Conservation (phyloP, 2,329 filamentous ascomycete genomes). For the Trichoderma sp. region DNA sequence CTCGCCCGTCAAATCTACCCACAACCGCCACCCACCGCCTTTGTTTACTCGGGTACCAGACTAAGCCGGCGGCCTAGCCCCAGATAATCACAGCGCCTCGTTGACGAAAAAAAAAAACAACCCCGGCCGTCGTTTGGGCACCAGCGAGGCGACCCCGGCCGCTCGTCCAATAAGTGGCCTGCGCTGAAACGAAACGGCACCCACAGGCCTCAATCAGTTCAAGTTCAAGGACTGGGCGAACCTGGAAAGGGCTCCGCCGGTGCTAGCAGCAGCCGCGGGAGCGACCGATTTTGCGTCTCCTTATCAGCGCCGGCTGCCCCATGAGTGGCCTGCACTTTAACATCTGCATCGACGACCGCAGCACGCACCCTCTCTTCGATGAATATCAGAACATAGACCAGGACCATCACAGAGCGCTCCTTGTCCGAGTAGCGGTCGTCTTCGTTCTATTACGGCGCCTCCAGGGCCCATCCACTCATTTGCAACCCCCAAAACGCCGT, state of each 20-base stretch:
- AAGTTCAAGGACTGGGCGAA: constrained; percentile 21
- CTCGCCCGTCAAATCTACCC: background rate
- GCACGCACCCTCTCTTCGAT: constrained; percentile 51
- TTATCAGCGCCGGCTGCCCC: constrained; percentile 36
- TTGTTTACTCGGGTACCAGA: constrained; percentile 4
- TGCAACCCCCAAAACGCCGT: constrained; percentile 45
- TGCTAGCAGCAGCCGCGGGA: constrained; percentile 30
- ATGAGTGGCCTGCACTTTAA: constrained; percentile 55
- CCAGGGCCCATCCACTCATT: constrained; percentile 43
- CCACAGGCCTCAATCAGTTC: constrained; percentile 26
- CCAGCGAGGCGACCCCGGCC: constrained; percentile 27
- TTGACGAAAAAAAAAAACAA: constrained; percentile 17
- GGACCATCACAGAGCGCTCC: constrained; percentile 47
- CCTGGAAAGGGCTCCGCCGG: constrained; percentile 25
- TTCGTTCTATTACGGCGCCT: constrained; percentile 47
- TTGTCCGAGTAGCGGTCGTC: constrained; percentile 49
- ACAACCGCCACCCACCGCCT: constrained; percentile 16
- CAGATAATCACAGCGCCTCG: constrained; percentile 3
- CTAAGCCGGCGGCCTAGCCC: constrained; percentile 14
- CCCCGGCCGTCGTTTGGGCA: constrained; percentile 12
- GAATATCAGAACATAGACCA: constrained; percentile 49
- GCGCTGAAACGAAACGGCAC: constrained; percentile 28
- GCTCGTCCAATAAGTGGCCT: constrained; percentile 27
- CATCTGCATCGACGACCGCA: constrained; percentile 53
- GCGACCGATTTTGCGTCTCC: constrained; percentile 33